Conservation (phyloP, 2,329 filamentous ascomycete genomes). For the Pseudocercospora vitis region DNA sequence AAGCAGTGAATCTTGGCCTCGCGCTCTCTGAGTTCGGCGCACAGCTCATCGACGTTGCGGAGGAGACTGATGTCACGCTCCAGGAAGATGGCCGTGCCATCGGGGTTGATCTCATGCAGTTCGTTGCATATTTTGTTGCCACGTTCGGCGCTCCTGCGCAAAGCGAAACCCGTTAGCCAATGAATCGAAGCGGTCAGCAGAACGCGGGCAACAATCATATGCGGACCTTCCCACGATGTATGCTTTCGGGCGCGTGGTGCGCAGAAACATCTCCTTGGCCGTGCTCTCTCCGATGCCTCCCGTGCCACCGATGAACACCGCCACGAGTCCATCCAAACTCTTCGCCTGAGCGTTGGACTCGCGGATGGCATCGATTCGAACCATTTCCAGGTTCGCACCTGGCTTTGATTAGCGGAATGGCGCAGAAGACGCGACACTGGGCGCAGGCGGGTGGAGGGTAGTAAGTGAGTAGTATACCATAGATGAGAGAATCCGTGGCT, state of each 20-base stretch:
- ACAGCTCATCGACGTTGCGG: slow-evolving; percentile 45
- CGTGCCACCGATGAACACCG: slow-evolving; percentile 46
- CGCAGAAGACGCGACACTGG: too few relatives aligned
- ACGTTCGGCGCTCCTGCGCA: slow-evolving; percentile 39
- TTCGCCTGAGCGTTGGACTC: slow-evolving; percentile 36
- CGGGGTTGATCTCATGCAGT: slow-evolving; percentile 41
- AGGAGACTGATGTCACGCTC: slow-evolving; percentile 45
- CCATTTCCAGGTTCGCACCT: slow-evolving; percentile 27
- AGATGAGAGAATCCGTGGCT: slow-evolving; percentile 5
- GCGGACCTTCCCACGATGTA: slow-evolving; percentile 46
- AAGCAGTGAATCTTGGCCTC: slow-evolving; percentile 57
- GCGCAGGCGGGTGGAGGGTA: background rate
- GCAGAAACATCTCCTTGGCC: slow-evolving; percentile 44
- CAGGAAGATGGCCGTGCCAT: slow-evolving; percentile 43
- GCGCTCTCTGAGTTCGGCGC: slow-evolving; percentile 50
- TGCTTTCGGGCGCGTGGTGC: slow-evolving; percentile 41
- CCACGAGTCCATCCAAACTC: slow-evolving; percentile 35
- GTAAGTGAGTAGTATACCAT: background rate
- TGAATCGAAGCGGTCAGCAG: background rate
- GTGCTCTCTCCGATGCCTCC: slow-evolving; percentile 48
- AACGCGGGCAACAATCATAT: too few relatives aligned
- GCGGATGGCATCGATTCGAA: slow-evolving; percentile 35
- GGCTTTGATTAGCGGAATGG: background rate
- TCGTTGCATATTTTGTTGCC: slow-evolving; percentile 41
- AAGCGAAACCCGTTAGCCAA: slow-evolving; percentile 4